phyloP scores from a whole-genome alignment of 768 basidiomycete species.

The Erythrobasidium yunnanense region DNA sequence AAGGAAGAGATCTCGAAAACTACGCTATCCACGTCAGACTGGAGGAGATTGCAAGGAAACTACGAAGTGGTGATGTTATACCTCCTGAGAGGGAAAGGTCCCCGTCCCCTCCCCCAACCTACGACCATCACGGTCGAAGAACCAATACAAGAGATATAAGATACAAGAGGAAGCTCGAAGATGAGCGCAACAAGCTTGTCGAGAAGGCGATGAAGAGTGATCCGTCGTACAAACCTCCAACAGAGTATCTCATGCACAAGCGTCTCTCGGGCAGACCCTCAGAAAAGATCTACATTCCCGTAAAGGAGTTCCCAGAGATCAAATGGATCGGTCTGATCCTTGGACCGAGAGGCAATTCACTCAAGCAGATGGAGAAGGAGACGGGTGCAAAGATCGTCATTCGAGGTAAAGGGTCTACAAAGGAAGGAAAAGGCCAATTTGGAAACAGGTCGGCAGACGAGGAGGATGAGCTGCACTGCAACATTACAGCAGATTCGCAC shows the following conservation, averaged over 20 bases:
- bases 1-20: slow-evolving; percentile 89
- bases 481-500: slow-evolving; percentile 81
- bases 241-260: slow-evolving; percentile 91
- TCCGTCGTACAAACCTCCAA: slow-evolving; percentile 92
- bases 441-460: slow-evolving; percentile 88
- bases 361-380: slow-evolving; percentile 99
- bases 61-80: slow-evolving; percentile 84
- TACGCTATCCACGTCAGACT: slow-evolving; percentile 68
- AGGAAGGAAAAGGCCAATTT: slow-evolving; percentile 86
- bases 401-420: slow-evolving; percentile 93
- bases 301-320: slow-evolving; percentile 99
- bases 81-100: slow-evolving; percentile 93
- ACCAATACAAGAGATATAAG: slow-evolving; percentile 98
- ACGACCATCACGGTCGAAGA: slow-evolving; percentile 91
- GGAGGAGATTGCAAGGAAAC: slow-evolving; percentile 93
- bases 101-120: slow-evolving; percentile 90
- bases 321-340: slow-evolving; percentile 98
- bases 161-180: slow-evolving; percentile 60
- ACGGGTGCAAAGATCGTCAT: slow-evolving; percentile 98
- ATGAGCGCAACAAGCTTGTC: slow-evolving; percentile 68
- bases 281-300: slow-evolving; percentile 98
- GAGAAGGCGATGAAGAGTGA: slow-evolving; percentile 96
- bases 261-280: slow-evolving; percentile 65
- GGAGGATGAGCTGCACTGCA: slow-evolving; percentile 96
- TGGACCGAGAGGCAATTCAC: slow-evolving; percentile 93